Base-by-base conservation (phyloP, 2,329 filamentous ascomycete species). In the Xylaria sp. region DNA sequence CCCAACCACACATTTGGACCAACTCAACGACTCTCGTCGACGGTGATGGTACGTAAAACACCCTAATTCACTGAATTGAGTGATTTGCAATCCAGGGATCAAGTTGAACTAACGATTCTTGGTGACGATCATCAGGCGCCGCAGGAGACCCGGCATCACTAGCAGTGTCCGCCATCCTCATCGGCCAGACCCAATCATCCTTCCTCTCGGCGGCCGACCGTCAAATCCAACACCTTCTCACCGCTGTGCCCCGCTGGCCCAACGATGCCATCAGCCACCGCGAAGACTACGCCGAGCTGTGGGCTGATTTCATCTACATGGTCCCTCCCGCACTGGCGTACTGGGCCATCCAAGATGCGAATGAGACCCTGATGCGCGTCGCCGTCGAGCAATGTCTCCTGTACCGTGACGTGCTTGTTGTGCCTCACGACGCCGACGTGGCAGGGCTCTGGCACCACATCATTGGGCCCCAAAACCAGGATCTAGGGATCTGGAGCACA, bases 271-370 rank as follows among this genome's bases (percentile, higher is more conserved):
- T 85, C 57, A 83, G 81, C 55, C 84, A 86, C 70, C 79, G 83
- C 30, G 74, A 80, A 28, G 76, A 79, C 18, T 75, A 77, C 7
- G 70, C 80, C 4, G 82, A 85, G 65, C 76, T 85, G 10, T 85
- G 83, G 82, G 80, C 83, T 15, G 84, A 86, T 72, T 83, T 81
- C 70, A 66, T 84, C 7, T 83, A 82, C 71, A 85, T 85, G 83
- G 80, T 80, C 1, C 83, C 83, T n/a, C 83, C 84, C 1, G 82
- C 82, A 48, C 74, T 85, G 20, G 83, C 83, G 3, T 85, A 83
- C 71, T 81, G 81, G 72, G 83, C 77, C 30, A 80, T 83, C 8
- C 78, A 78, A 15, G 76, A 72, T 0, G 72, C 77, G n/a, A 76
- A 84, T 61, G 36, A 77, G 13, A 70, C 60, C 8, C 67, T 81